phyloP scores from a whole-genome alignment of 164 flowering plant species.

The Vitis cinerea region DNA sequence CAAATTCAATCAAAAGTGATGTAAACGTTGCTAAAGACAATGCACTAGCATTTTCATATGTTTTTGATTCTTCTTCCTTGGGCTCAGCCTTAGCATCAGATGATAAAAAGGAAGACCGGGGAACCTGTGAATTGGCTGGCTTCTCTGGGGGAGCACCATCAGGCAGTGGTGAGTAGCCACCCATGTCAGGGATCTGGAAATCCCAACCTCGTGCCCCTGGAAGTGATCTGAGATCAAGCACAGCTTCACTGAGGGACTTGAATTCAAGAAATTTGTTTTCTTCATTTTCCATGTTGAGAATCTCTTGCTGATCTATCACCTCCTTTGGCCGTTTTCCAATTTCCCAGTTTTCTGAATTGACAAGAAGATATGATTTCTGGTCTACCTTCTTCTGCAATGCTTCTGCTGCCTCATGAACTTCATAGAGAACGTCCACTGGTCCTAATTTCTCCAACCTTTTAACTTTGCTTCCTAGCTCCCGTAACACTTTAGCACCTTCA shows the following conservation, averaged over 20 bases:
- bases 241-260: slow-evolving; percentile 68
- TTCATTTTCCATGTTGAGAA: slow-evolving; percentile 27
- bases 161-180: slow-evolving; percentile 22
- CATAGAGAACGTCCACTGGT: slow-evolving; percentile 48
- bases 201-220: slow-evolving; percentile 33
- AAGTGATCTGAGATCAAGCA: slow-evolving; percentile 44
- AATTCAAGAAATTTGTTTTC: slow-evolving; percentile 29
- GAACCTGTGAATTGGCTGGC: slow-evolving; percentile 35
- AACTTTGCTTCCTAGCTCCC: slow-evolving; percentile 77
- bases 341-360: slow-evolving; percentile 82
- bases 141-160: slow-evolving; percentile 27
- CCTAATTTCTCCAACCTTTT: slow-evolving; percentile 77
- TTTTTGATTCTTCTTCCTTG: slow-evolving; percentile 49
- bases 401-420: slow-evolving; percentile 86
- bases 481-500: slow-evolving; percentile 83
- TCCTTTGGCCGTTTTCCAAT: slow-evolving; percentile 43
- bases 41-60: slow-evolving; percentile 84
- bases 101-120: slow-evolving; percentile 58
- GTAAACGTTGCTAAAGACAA: slow-evolving; percentile 81
- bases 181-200: slow-evolving; percentile 4
- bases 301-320: slow-evolving; percentile 34
- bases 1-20: slow-evolving; percentile 87
- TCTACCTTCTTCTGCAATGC: slow-evolving; percentile 83
- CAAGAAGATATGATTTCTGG: slow-evolving; percentile 72
- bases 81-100: slow-evolving; percentile 20